A percentile compares a stretch with the other conserved stretches of the same genome.
Conservation (phyloP, 176 grass and related monocot genomes). For the Oryza meridionalis region DNA sequence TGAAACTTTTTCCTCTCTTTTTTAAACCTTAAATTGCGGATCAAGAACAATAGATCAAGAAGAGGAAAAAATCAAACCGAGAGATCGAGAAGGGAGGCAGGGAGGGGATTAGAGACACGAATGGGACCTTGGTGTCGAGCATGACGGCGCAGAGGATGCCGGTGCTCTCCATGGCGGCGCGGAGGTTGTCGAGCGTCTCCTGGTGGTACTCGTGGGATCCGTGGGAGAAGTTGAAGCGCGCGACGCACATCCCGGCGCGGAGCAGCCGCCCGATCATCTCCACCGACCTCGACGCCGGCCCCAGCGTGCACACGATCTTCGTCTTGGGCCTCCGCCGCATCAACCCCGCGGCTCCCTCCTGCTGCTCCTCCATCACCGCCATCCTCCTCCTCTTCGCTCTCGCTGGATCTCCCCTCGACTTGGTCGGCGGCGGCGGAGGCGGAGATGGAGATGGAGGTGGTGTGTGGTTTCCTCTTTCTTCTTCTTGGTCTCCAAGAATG, state of each 20-base stretch:
- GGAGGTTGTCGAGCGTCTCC: conserved; percentile 89
- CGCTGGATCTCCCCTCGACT: neutral
- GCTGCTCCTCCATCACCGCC: neutral
- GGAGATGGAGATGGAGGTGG: neutral
- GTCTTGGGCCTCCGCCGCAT: conserved; percentile 72
- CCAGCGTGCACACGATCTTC: conserved; percentile 96
- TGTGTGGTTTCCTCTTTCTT: neutral
- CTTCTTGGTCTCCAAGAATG: conserved; percentile 39
- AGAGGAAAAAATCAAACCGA: too few relatives aligned
- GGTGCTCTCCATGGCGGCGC: conserved; percentile 68
- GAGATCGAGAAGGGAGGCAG: neutral
- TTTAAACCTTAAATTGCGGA: neutral
- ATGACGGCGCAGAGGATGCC: conserved; percentile 97
- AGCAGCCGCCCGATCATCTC: conserved; percentile 80
- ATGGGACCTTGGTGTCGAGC: conserved; percentile 83
- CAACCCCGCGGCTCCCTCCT: neutral
- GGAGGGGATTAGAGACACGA: too few relatives aligned
- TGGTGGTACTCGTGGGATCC: conserved; percentile 95
- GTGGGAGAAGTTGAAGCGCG: conserved; percentile 97
- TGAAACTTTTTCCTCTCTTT: neutral
- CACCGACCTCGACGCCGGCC: conserved; percentile 85
- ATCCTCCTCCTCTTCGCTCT: neutral
- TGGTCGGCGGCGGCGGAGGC: neutral
- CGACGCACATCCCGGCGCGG: conserved; percentile 88
- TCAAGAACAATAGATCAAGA: neutral